A percentile compares a stretch with the other conserved stretches of the same genome.
Conservation (phyloP, 495 filamentous ascomycete species). For the Neurospora sp. region DNA sequence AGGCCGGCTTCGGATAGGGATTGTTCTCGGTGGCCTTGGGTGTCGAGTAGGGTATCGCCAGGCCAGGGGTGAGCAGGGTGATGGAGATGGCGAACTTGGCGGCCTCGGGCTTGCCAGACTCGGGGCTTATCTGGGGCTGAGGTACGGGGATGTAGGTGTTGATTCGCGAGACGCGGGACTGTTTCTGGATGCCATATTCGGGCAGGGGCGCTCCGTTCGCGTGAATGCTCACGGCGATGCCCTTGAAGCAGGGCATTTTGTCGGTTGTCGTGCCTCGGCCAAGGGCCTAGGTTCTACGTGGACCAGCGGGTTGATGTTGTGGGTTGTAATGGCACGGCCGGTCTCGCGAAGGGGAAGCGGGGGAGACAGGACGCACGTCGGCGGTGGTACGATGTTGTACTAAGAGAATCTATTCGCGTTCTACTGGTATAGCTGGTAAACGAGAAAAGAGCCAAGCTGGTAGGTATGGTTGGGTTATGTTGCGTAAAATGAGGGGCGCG, state of each 20-base stretch:
- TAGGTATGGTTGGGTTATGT: neutral
- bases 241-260: constrained; percentile 93
- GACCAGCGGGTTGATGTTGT: neutral
- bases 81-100: constrained; percentile 95
- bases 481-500: neutral
- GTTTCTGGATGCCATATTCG: constrained; percentile 91
- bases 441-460: neutral
- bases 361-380: neutral
- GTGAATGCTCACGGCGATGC: constrained; percentile 93
- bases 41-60: constrained; percentile 80
- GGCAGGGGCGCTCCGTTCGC: constrained; percentile 78
- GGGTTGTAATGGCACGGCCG: neutral
- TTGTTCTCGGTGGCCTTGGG: constrained; percentile 63
- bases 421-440: neutral
- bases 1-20: constrained; percentile 66
- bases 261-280: neutral
- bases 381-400: neutral
- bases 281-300: neutral
- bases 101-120: constrained; percentile 67
- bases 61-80: constrained; percentile 80
- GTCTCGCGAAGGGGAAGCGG: neutral
- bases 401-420: neutral
- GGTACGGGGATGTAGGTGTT: constrained; percentile 95
- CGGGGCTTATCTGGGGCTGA: constrained; percentile 63
- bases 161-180: constrained; percentile 82